These are phyloP conservation scores for Stachybotrys chartarum DNA, from an alignment of 2,329 filamentous ascomycete species.

Conservation along the genomic window DNA sequence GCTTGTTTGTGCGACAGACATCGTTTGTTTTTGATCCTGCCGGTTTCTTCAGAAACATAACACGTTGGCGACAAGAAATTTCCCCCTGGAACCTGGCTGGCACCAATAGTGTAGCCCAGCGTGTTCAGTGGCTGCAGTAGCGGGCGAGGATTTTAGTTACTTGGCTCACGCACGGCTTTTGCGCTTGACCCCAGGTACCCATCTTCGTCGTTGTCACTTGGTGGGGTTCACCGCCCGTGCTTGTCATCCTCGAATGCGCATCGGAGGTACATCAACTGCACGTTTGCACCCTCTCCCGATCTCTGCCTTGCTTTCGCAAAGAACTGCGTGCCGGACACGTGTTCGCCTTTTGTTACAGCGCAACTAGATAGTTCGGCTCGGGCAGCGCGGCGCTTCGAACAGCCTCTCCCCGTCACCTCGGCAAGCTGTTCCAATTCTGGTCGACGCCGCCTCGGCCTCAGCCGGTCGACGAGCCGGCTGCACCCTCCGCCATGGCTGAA, in stretches of 20 bases:
- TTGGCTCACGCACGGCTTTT: not conserved
- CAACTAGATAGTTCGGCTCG: too few relatives aligned
- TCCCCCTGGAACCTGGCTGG: not conserved
- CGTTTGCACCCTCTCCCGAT: not conserved
- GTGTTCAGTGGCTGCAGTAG: too few relatives aligned
- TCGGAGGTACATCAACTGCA: not conserved
- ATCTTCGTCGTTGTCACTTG: not conserved
- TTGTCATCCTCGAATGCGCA: not conserved
- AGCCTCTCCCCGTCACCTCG: not conserved
- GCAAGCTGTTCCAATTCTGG: slow-evolving; percentile 1
- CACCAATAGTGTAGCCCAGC: too few relatives aligned
- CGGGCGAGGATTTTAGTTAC: too few relatives aligned
- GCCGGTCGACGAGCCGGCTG: not conserved
- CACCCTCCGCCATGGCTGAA: slow-evolving; percentile 36
- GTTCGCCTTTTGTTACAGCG: not conserved
- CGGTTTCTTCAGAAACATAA: too few relatives aligned
- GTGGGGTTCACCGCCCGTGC: slow-evolving; percentile 11
- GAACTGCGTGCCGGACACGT: not conserved
- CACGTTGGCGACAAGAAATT: not conserved
- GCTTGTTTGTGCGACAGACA: too few relatives aligned
- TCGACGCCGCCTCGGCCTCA: not conserved
- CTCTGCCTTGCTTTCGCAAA: not conserved
- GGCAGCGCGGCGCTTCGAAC: too few relatives aligned
- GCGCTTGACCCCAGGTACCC: not conserved
- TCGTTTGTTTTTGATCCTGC: too few relatives aligned